Base-by-base conservation (phyloP, 768 basidiomycete species). In the Lactarius sp. region DNA sequence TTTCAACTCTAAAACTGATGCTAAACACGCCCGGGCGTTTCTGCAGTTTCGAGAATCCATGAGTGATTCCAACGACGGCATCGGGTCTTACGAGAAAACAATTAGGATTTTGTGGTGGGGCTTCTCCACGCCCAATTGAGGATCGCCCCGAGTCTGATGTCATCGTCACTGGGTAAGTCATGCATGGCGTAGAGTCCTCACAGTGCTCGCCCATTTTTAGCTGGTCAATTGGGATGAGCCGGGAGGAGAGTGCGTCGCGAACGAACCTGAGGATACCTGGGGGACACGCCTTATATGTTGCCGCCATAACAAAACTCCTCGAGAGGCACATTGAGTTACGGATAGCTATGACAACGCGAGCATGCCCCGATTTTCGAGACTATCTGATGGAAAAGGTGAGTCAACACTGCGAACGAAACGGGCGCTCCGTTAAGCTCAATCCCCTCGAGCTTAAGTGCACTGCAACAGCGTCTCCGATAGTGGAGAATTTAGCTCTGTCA, bases 21-120 rank as follows among this genome's bases (percentile, higher is more conserved):
- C 39, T 59, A 27, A 55, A 42, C 16, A 47, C 16, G 34, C 36
- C 22, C n/a, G 18, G 58, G 10, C 34, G 31, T 22, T 52, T 58
- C 42, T 63, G 27, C 27, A 27, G 27, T 33, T 64, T 64, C 52
- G 58, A 64, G 39, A 64, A 55, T 36, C 47, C n/a, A 34, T 33
- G 20, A 39, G 53, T 18, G 34, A 13, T n/a, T 14, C 42, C 20
- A 47, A 39, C 39, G 39, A 50, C 51, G 14, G 42, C 36, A 12
- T 36, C 27, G 34, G 39, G 51, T 41, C 37, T 31, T 27, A 14
- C 34, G 37, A 50, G 37, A 36, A 49, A 8, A 2, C 10, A n/a
- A 39, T 41, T 41, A 59, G 63, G 63, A 60, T 47, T 64, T 64
- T 64, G 53, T 14, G 12, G 63, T 64, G 63, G 59, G 59, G 63